phyloP scores from a whole-genome alignment of 495 filamentous ascomycete species.

The Penicillium coffeae region DNA sequence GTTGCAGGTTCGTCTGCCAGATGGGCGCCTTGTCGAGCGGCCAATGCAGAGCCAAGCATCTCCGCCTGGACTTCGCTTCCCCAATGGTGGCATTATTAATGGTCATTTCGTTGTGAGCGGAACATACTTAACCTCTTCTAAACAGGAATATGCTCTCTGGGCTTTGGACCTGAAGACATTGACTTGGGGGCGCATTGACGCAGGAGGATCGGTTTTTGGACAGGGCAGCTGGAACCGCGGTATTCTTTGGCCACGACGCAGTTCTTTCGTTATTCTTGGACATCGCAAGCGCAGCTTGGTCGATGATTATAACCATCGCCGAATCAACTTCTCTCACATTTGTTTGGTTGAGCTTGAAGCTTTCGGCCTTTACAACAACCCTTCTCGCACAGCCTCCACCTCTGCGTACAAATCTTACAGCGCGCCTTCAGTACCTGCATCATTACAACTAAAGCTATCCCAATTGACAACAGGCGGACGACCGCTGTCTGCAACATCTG shows the following conservation, averaged over 20 bases:
- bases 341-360: constrained; percentile 96
- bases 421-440: constrained; percentile 57
- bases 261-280: constrained; percentile 90
- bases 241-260: constrained; percentile 85
- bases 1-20: constrained; percentile 78
- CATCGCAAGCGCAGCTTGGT: constrained; percentile 91
- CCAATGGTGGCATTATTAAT: constrained; percentile 90
- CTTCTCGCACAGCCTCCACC: constrained; percentile 67
- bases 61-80: constrained; percentile 89
- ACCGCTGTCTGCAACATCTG: constrained; percentile 62
- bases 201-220: constrained; percentile 87
- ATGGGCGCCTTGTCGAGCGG: constrained; percentile 82
- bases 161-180: constrained; percentile 82
- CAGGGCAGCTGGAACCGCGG: constrained; percentile 97
- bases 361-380: constrained; percentile 95
- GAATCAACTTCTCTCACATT: constrained; percentile 95
- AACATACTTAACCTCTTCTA: constrained; percentile 93
- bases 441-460: constrained; percentile 53
- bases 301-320: constrained; percentile 95
- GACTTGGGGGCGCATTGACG: constrained; percentile 93
- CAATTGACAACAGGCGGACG: constrained; percentile 68
- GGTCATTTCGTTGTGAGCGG: constrained; percentile 95
- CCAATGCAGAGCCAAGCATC: constrained; percentile 83
- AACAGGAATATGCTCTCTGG: constrained; percentile 98
- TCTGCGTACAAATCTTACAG: constrained; percentile 79